These are phyloP conservation scores for Phylloporus arenicola DNA, from an alignment of 768 basidiomycete species.

Conservation along the genomic window DNA sequence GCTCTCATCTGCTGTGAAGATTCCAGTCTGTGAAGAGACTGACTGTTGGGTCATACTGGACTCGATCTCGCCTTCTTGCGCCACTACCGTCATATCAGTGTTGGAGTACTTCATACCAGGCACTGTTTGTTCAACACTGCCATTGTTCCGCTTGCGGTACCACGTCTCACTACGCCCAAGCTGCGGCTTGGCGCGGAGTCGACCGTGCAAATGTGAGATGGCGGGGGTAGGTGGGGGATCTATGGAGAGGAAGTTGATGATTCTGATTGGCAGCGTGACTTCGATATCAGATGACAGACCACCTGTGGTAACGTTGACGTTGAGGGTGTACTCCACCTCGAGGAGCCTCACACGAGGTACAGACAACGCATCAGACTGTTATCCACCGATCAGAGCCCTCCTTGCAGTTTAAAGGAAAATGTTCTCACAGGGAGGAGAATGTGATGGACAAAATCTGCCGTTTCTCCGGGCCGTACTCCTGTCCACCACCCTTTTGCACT, in stretches of 20 bases:
- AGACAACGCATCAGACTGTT: conserved; percentile 64
- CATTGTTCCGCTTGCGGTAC: conserved; percentile 26
- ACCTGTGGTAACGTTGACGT: conserved; percentile 57
- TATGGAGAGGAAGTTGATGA: conserved; percentile 82
- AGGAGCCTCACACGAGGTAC: conserved; percentile 63
- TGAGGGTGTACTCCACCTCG: conserved; percentile 71
- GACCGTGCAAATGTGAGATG: conserved; percentile 17
- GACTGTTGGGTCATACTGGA: conserved; percentile 3
- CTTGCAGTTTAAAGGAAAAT: background rate
- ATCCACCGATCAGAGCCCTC: conserved; percentile 3
- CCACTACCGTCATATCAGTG: conserved; percentile 24
- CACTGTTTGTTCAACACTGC: conserved; percentile 20
- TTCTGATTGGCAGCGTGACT: conserved; percentile 66
- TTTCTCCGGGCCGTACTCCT: conserved; percentile 63
- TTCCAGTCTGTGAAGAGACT: conserved; percentile 5
- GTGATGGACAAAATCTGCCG: conserved; percentile 59
- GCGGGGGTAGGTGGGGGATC: conserved; percentile 61
- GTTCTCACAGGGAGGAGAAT: conserved; percentile 68
- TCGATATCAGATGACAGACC: conserved; percentile 56
- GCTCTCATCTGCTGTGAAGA: conserved; percentile 7
- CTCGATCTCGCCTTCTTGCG: conserved; percentile 14
- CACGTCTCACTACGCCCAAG: conserved; percentile 22
- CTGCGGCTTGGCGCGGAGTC: conserved; percentile 22
- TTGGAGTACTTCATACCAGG: conserved; percentile 31
- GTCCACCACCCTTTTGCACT: conserved; percentile 90